Evolutionary conservation across 129 eudicot genomes (phyloP).

Genomic region (Solidago caesia): DNA sequence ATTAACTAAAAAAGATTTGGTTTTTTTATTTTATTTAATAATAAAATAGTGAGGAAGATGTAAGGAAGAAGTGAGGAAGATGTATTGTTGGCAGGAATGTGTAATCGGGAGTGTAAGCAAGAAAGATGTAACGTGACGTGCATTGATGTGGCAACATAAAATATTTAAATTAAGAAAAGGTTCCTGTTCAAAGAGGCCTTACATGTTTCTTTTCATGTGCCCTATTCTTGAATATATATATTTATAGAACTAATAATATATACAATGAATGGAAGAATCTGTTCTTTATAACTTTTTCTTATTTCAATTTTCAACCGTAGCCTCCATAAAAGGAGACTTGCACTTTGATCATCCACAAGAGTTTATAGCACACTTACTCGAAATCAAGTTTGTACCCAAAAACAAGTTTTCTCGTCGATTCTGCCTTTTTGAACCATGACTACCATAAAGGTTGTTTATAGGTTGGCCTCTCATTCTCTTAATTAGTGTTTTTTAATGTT

Average conservation of each 20-base stretch:
- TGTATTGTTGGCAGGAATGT: no score
- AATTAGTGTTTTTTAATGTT: not conserved
- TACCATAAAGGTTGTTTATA: slow-evolving; percentile 15
- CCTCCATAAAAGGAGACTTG: slow-evolving; percentile 14
- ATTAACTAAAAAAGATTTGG: no score
- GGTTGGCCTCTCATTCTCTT: not conserved
- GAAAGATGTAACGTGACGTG: no score
- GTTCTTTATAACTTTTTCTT: slow-evolving; percentile 15
- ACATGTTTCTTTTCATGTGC: slow-evolving; percentile 31
- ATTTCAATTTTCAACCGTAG: not conserved
- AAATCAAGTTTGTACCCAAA: not conserved
- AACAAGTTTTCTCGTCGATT: slow-evolving; percentile 10
- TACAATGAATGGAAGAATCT: slow-evolving; percentile 18
- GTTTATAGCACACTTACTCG: not conserved
- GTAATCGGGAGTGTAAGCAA: no score
- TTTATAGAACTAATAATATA: slow-evolving; percentile 2
- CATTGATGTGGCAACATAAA: no score
- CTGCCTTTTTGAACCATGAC: slow-evolving; percentile 12
- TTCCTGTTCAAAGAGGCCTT: no score
- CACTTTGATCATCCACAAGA: slow-evolving; percentile 20
- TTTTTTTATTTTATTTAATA: no score
- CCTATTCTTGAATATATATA: slow-evolving; percentile 9
- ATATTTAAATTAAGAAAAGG: no score
- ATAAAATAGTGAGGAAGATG: no score
- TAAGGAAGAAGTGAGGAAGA: no score